Base-by-base conservation (phyloP, 2,329 filamentous ascomycete species). In the Zymoseptoria brevis region DNA sequence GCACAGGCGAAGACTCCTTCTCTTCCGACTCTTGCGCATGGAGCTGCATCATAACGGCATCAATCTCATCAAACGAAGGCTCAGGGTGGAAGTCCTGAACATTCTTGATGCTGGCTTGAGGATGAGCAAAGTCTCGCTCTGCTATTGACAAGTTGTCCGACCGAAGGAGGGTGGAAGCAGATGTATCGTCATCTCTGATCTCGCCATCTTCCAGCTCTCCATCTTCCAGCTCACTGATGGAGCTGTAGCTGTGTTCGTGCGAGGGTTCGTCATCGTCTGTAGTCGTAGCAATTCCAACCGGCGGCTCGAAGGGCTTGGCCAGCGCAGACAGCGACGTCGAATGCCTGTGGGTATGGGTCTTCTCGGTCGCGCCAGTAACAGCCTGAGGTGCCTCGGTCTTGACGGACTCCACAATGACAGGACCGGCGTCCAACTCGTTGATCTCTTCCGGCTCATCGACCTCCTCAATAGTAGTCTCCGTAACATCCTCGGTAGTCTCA, bases 11-110 rank as follows among this genome's bases (percentile, higher is more conserved):
- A 9, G 55, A 52, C 11, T 56, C 54, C 19, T 56, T 53, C 24
- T 59, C 58, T 68, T 85, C 86, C 69, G 87, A 85, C 1, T 90
- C 85, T 53, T 80, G 83, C 60, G 86, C 82, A 67, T 90, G 87
- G 67, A 96, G 82, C 61, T 94, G 87, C 64, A 87, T 84, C 90
- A 97, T 96, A 56, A 96, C 86, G 51, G 88, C 90, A 76, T 96
- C 92, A 68, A 96, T 92, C 70, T 96, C 91, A 66, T 93, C 87
- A 67, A 89, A 89, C 0, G 86, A 79, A 35, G 78, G 75, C 55
- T 78, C 72, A 3, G 62, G 55, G 5, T 64, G 61, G n/a, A 63
- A 60, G 8, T 62, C 64, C 8, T 55, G 58, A 35, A 60, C 62
- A 22, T 68, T 62, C 45, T 65, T 59, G 19, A 64, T 61, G 52